Percentiles rank a stretch among this genome's conserved stretches.
phyloP scores from a whole-genome alignment of 164 flowering plant genomes.

The Piper betle region DNA sequence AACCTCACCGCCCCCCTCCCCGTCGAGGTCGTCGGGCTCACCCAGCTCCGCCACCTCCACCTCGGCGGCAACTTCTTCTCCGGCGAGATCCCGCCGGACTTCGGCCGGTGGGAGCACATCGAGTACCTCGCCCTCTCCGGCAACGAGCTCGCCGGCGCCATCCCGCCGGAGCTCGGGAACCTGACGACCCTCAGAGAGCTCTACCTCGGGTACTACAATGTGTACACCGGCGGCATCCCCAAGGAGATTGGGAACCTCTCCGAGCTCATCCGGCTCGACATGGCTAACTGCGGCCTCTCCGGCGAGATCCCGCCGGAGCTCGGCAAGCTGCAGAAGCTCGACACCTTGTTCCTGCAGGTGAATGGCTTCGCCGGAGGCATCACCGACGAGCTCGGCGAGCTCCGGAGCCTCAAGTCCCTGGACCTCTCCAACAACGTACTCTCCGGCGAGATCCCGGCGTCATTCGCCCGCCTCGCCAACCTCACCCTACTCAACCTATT shows the following conservation, averaged over 20 bases:
- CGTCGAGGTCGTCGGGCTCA: slow-evolving; percentile 24
- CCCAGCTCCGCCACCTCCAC: slow-evolving; percentile 50
- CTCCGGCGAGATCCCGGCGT: slow-evolving; percentile 60
- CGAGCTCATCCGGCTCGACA: slow-evolving; percentile 52
- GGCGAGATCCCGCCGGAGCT: slow-evolving; percentile 77
- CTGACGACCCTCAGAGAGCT: slow-evolving; percentile 51
- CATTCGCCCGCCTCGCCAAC: slow-evolving; percentile 49
- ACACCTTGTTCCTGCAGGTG: slow-evolving; percentile 77
- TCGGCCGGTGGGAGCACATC: slow-evolving; percentile 40
- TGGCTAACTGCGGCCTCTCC: slow-evolving; percentile 66
- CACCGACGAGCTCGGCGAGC: slow-evolving; percentile 47
- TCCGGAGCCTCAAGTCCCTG: slow-evolving; percentile 76
- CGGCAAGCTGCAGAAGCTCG: slow-evolving; percentile 59
- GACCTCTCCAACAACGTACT: slow-evolving; percentile 80
- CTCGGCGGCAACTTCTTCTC: slow-evolving; percentile 81
- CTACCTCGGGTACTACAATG: slow-evolving; percentile 75
- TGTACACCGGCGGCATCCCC: slow-evolving; percentile 62
- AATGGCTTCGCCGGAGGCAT: slow-evolving; percentile 58
- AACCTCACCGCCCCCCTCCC: slow-evolving; percentile 69
- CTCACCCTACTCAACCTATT: slow-evolving; percentile 77
- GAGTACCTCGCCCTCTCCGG: slow-evolving; percentile 92
- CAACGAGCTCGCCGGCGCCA: slow-evolving; percentile 56
- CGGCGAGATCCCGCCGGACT: slow-evolving; percentile 62
- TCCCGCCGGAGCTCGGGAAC: slow-evolving; percentile 75
- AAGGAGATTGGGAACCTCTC: slow-evolving; percentile 65